Conservation (phyloP, 78 protist species). For the Planoprotostelium fungivorum region DNA sequence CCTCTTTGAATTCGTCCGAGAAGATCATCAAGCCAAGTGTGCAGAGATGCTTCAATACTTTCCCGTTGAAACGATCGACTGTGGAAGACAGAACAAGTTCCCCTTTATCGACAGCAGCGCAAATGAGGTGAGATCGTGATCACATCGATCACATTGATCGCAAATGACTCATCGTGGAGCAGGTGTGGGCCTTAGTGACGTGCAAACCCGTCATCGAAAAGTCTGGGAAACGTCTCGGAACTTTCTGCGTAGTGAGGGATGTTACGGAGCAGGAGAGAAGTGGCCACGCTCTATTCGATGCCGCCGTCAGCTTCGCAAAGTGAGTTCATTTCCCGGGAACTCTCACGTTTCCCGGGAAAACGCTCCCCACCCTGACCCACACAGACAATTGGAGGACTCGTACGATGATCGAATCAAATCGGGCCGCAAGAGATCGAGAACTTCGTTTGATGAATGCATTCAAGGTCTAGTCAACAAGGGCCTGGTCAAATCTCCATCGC, state of each 20-base stretch:
- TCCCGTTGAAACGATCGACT: neutral
- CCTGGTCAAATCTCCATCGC: neutral
- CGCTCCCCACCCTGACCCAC: too few species aligned
- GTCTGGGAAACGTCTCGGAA: neutral
- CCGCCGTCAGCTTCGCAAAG: neutral
- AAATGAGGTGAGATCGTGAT: neutral
- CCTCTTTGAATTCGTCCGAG: neutral
- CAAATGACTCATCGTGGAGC: neutral
- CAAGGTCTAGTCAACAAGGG: neutral
- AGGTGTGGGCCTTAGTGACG: neutral
- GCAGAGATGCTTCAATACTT: neutral
- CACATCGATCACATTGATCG: neutral
- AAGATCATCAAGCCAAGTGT: neutral
- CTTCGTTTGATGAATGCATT: neutral
- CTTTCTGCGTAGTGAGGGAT: neutral
- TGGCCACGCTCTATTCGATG: neutral
- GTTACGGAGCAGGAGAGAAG: neutral
- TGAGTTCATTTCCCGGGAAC: too few species aligned
- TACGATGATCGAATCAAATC: neutral
- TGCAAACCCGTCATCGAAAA: neutral
- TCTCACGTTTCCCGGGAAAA: too few species aligned
- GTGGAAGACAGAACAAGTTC: neutral
- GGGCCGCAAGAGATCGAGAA: neutral
- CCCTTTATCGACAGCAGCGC: neutral
- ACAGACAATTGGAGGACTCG: neutral